Evolutionary conservation across 2,329 filamentous ascomycete genomes (phyloP).

Genomic region (Xylaria sp.): DNA sequence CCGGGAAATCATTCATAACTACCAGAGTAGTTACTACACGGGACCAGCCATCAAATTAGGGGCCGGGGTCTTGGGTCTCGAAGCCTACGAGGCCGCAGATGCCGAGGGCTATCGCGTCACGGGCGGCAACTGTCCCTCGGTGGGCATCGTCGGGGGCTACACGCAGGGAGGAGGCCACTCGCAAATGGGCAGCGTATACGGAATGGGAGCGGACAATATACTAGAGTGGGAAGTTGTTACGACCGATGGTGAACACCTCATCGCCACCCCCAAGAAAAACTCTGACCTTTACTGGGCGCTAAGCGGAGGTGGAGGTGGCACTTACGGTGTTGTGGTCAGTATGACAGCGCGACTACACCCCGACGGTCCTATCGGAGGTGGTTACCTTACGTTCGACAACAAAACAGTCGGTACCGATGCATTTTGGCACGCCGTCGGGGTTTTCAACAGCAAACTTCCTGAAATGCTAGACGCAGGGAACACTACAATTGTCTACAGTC

Average conservation of each 20-base stretch:
- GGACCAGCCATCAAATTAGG: constrained; percentile 46
- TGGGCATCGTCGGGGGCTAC: constrained; percentile 34
- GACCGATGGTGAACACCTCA: constrained; percentile 57
- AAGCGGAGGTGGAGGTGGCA: constrained; percentile 67
- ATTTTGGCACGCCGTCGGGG: neutral
- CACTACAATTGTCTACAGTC: neutral
- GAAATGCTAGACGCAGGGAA: neutral
- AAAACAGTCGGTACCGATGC: neutral
- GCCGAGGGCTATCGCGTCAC: constrained; percentile 18
- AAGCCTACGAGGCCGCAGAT: constrained; percentile 23
- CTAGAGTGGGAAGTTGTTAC: constrained; percentile 67
- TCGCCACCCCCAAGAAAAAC: constrained; percentile 59
- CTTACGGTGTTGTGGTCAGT: constrained; percentile 65
- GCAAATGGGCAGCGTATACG: constrained; percentile 60
- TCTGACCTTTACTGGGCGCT: constrained; percentile 72
- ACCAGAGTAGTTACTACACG: constrained; percentile 49
- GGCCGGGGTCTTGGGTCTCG: constrained; percentile 18
- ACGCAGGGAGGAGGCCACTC: constrained; percentile 65
- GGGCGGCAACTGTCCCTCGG: constrained; percentile 21
- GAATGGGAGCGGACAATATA: constrained; percentile 67
- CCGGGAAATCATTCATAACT: constrained; percentile 43
- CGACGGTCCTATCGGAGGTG: constrained; percentile 43
- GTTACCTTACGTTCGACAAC: neutral
- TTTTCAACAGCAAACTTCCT: neutral
- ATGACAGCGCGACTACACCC: constrained; percentile 63